Conservation (phyloP, 805 yeast species). For the Phaffomyces antillensis region DNA sequence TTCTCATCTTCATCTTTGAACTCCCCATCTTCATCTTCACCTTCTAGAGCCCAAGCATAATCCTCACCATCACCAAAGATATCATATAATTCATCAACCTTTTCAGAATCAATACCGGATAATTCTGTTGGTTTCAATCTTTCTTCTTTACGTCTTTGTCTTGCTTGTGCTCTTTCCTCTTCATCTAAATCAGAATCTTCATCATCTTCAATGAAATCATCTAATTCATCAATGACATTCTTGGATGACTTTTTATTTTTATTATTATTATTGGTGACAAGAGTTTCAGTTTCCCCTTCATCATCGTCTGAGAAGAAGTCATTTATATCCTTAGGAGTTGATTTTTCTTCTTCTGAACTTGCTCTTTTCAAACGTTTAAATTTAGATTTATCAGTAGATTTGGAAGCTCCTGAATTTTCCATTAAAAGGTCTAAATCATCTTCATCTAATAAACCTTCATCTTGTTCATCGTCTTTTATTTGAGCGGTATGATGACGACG, state of each 20-base stretch:
- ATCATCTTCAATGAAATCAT: slow-evolving; percentile 96
- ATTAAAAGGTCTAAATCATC: slow-evolving; percentile 88
- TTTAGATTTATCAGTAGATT: slow-evolving; percentile 14
- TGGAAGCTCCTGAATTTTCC: slow-evolving; percentile 78
- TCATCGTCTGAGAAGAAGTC: slow-evolving; percentile 38
- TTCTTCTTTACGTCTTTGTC: slow-evolving; percentile 36
- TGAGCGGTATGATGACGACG: slow-evolving; percentile 28
- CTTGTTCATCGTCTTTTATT: slow-evolving; percentile 25
- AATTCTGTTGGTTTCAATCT: slow-evolving; percentile 50
- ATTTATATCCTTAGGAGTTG: slow-evolving; percentile 20
- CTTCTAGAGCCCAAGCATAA: slow-evolving; percentile 96
- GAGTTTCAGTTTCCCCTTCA: slow-evolving; percentile 28
- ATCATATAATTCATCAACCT: slow-evolving; percentile 86
- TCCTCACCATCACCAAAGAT: slow-evolving; percentile 96
- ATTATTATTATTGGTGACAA: slow-evolving; percentile 19
- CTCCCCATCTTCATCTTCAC: slow-evolving; percentile 54
- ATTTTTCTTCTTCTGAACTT: slow-evolving; percentile 28
- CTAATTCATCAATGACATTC: slow-evolving; percentile 69
- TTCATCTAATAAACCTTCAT: slow-evolving; percentile 76
- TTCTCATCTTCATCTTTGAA: slow-evolving; percentile 36
- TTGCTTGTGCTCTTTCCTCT: slow-evolving; percentile 43
- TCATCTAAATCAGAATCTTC: slow-evolving; percentile 88
- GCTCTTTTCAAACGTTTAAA: slow-evolving; percentile 85
- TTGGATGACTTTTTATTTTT: slow-evolving; percentile 20
- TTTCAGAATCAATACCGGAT: slow-evolving; percentile 73